phyloP scores from a whole-genome alignment of 2,329 filamentous ascomycete species.

The Aspergillus chevalieri region DNA sequence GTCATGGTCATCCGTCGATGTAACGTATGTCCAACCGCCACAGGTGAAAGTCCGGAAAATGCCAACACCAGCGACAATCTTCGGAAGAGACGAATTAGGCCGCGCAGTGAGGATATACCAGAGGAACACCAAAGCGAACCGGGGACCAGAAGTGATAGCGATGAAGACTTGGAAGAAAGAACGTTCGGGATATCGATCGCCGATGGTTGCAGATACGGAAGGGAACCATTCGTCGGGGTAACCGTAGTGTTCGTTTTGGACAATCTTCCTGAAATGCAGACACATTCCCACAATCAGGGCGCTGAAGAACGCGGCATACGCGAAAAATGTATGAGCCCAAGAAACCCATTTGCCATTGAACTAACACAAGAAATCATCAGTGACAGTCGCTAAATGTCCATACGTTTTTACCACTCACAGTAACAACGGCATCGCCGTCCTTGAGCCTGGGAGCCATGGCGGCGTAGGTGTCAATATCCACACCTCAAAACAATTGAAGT shows the following conservation, averaged over 20 bases:
- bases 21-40: constrained; percentile 97
- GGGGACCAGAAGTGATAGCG: constrained; percentile 86
- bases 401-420: constrained; percentile 40
- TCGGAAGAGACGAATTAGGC: constrained; percentile 68
- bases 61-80: constrained; percentile 72
- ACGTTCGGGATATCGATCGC: constrained; percentile 91
- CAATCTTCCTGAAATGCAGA: constrained; percentile 94
- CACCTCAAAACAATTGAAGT: constrained; percentile 3
- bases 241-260: constrained; percentile 92
- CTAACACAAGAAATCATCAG: constrained; percentile 31
- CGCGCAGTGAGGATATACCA: constrained; percentile 86
- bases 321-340: constrained; percentile 75
- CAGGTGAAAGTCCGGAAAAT: constrained; percentile 87
- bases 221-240: constrained; percentile 96
- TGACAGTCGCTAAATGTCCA: constrained; percentile 14
- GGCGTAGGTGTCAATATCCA: constrained; percentile 16
- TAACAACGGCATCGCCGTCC: constrained; percentile 57
- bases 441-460: constrained; percentile 57
- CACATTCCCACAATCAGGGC: constrained; percentile 73
- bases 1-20: constrained; percentile 94
- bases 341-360: constrained; percentile 87
- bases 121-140: constrained; percentile 81
- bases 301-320: constrained; percentile 78
- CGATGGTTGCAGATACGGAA: constrained; percentile 92
- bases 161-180: constrained; percentile 98